Percentiles rank a stretch among this genome's conserved stretches.
phyloP scores from a whole-genome alignment of 768 basidiomycete genomes.

The Amanita pseudoporphyria region DNA sequence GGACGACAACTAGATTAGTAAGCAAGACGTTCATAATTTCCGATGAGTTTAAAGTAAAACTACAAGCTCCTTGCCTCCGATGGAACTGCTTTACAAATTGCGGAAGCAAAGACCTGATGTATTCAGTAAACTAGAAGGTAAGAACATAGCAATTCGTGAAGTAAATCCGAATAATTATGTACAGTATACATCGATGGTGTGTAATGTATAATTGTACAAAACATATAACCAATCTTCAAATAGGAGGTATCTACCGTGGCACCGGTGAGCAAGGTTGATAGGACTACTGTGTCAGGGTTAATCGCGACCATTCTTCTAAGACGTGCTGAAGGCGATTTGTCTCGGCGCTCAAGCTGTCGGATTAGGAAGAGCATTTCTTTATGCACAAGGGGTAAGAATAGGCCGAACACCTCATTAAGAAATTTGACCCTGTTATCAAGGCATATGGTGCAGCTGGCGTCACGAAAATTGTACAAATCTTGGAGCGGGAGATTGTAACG shows the following conservation, averaged over 20 bases:
- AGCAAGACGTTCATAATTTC: conserved; percentile 13
- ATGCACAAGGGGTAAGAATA: conserved; percentile 64
- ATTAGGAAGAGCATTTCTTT: conserved; percentile 78
- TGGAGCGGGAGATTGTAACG: conserved; percentile 69
- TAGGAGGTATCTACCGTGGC: conserved; percentile 61
- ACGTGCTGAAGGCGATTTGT: conserved; percentile 85
- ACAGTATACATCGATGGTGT: conserved; percentile 81
- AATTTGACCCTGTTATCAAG: conserved; percentile 22
- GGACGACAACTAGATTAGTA: conserved; percentile 80
- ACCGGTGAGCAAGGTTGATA: conserved; percentile 39
- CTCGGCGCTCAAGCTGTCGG: conserved; percentile 84
- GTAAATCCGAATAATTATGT: conserved; percentile 7
- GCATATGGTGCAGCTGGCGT: conserved; percentile 72
- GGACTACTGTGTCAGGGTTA: not conserved
- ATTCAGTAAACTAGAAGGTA: conserved; percentile 62
- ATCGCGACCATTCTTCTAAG: conserved; percentile 20
- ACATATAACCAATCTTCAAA: not conserved
- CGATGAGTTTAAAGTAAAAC: not conserved
- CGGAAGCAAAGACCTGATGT: conserved; percentile 67
- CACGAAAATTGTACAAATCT: conserved; percentile 50
- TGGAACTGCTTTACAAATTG: conserved; percentile 71
- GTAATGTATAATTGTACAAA: conserved; percentile 3
- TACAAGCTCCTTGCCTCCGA: conserved; percentile 59
- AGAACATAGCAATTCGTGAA: conserved; percentile 6
- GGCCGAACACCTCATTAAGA: not conserved